Conservation (phyloP, 2,329 filamentous ascomycete genomes). For the Pestalotiopsis sp. region DNA sequence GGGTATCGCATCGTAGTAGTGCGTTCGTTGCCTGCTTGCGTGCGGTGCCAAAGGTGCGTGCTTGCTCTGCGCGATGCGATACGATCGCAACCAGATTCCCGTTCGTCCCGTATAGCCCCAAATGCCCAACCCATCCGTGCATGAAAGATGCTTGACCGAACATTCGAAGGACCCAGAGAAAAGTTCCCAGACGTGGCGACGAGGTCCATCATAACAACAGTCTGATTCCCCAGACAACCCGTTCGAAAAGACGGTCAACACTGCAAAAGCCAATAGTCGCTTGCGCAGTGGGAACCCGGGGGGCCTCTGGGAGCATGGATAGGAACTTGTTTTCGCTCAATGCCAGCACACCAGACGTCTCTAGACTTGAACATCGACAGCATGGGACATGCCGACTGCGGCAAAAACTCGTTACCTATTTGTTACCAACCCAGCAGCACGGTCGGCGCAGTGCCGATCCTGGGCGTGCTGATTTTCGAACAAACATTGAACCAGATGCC, state of each 20-base stretch:
- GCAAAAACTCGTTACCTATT: not conserved
- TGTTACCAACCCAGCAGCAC: not conserved
- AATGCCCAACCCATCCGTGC: not conserved
- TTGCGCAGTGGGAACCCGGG: not conserved
- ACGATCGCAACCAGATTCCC: not conserved
- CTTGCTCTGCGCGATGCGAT: not conserved
- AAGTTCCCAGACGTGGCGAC: not conserved
- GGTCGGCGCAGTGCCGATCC: constrained; percentile 1
- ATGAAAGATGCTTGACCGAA: not conserved
- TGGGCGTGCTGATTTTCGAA: not conserved
- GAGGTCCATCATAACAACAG: not conserved
- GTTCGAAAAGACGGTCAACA: constrained; percentile 7
- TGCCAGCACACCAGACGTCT: constrained; percentile 11
- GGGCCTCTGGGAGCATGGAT: constrained; percentile 4
- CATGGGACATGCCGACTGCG: not conserved
- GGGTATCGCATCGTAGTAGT: not conserved
- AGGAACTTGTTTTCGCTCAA: constrained; percentile 11
- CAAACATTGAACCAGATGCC: not conserved
- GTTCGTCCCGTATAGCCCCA: not conserved
- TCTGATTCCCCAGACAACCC: constrained; percentile 7
- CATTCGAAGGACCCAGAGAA: not conserved
- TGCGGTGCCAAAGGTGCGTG: not conserved
- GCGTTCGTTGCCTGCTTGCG: not conserved
- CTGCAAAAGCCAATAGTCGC: constrained; percentile 6
- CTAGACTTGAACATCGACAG: not conserved